Evolutionary conservation across 306 rosid genomes (phyloP), one percentile per base, ranked within the genome.

Genomic region (Ormosia emarginata): DNA sequence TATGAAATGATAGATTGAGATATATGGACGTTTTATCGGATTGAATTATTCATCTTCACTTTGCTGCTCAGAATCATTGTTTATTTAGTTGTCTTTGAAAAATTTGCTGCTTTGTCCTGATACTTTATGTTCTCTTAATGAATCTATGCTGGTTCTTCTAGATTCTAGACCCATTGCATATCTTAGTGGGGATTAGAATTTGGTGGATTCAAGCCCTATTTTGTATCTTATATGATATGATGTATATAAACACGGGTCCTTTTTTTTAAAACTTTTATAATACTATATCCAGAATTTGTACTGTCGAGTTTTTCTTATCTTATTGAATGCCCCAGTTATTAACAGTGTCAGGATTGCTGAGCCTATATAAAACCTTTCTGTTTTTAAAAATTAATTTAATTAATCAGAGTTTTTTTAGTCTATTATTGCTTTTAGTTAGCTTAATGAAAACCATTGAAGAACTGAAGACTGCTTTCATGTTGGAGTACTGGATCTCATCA

Each of bases 21-120:
- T 43, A 77, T 80, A 77, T 80, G 67, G 62, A 66, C 58, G 12
- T 62, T 63, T 58, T 68, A 33, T 64, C 79, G 43, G 44, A 56
- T 56, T 33, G 29, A 55, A 61, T 76, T 71, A 58, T 52, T 68
- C 13, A 64, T 66, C 18, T 30, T 46, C 33, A 43, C 14, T 69
- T 81, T 72, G 14, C 49, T 59, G 29, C 34, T 49, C 29, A 34
- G 63, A 59, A 56, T 30, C 39, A 24, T 4, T 78, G 29, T 57
- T 68, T 49, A 4, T 15, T 9, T 30, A 30, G 10, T n/a, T 63
- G 32, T 9, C 79, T 49, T 47, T 13, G 67, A 12, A 43, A 61
- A 17, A 2, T 12, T 47, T 62, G 12, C 18, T 80, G 53, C 53
- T 17, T n/a, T 70, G 46, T 36, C 47, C 14, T 39, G 46, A 36